These are phyloP conservation scores for Monosporascus cannonballus DNA, from an alignment of 2,329 filamentous ascomycete genomes.

Conservation along the genomic window DNA sequence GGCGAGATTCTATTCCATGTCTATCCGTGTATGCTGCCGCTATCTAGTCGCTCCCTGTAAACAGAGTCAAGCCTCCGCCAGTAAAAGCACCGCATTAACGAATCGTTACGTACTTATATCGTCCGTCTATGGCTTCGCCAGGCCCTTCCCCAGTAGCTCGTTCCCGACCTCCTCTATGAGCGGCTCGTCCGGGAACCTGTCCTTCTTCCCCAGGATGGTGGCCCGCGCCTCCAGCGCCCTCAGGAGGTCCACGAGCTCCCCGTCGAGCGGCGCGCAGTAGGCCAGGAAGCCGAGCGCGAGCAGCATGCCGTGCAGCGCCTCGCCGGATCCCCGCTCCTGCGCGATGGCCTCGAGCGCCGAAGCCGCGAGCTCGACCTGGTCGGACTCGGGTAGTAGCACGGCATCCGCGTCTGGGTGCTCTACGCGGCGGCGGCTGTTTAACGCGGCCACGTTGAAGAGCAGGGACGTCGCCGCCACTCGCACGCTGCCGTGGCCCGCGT, in stretches of 20 bases:
- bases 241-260: conserved; percentile 75
- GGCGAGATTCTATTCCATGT: too few species aligned
- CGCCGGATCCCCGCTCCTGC: conserved; percentile 54
- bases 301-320: conserved; percentile 72
- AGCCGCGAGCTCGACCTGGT: conserved; percentile 77
- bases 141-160: conserved; percentile 46
- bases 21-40: too few species aligned
- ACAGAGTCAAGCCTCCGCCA: too few species aligned
- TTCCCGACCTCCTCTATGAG: conserved; percentile 50
- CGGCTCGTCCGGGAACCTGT: conserved; percentile 49
- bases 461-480: conserved; percentile 78
- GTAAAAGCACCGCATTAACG: too few species aligned
- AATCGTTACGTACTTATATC: background rate
- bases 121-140: conserved; percentile 26
- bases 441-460: conserved; percentile 68
- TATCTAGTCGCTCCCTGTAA: too few species aligned
- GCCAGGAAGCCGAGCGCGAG: conserved; percentile 70
- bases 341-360: conserved; percentile 69
- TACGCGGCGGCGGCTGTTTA: too few species aligned
- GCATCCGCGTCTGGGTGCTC: too few species aligned
- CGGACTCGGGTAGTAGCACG: conserved; percentile 52
- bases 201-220: conserved; percentile 53
- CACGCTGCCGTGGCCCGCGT: conserved; percentile 65
- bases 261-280: conserved; percentile 62
- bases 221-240: conserved; percentile 68